Percentiles rank a stretch among this genome's conserved stretches.
Conservation (phyloP, 2,329 filamentous ascomycete species). For the Ciborinia camelliae region DNA sequence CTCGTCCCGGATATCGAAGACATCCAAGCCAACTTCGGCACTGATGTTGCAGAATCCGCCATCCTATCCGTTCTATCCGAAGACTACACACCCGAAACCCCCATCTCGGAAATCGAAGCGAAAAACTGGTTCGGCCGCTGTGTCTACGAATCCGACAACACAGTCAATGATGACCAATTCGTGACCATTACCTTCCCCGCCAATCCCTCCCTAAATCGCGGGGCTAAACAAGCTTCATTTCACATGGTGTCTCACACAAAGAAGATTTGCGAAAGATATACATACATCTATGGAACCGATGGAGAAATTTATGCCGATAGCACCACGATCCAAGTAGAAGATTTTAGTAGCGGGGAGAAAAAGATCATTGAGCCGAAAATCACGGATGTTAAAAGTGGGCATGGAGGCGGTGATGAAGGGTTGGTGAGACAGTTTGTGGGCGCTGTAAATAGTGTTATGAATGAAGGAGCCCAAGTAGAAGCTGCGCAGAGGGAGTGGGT, state of each 20-base stretch:
- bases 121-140: constrained; percentile 88
- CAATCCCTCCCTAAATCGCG: constrained; percentile 35
- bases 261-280: constrained; percentile 81
- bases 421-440: constrained; percentile 78
- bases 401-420: constrained; percentile 77
- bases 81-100: constrained; percentile 52
- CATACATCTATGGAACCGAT: constrained; percentile 77
- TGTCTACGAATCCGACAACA: constrained; percentile 89
- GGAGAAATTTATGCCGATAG: constrained; percentile 89
- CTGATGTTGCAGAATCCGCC: constrained; percentile 49
- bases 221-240: constrained; percentile 80
- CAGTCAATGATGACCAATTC: constrained; percentile 88
- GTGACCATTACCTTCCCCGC: constrained; percentile 77
- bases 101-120: constrained; percentile 46
- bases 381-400: constrained; percentile 51
- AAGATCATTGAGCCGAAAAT: constrained; percentile 58
- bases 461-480: constrained; percentile 59
- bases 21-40: constrained; percentile 48
- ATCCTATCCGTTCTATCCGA: constrained; percentile 41
- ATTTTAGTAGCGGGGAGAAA: constrained; percentile 57
- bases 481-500: constrained; percentile 73
- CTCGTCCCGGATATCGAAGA: constrained; percentile 93
- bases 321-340: constrained; percentile 67
- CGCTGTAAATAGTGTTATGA: constrained; percentile 77
- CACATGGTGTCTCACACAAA: constrained; percentile 94